Conservation (phyloP, 2,329 filamentous ascomycete genomes). For the Pseudogymnoascus sp. region DNA sequence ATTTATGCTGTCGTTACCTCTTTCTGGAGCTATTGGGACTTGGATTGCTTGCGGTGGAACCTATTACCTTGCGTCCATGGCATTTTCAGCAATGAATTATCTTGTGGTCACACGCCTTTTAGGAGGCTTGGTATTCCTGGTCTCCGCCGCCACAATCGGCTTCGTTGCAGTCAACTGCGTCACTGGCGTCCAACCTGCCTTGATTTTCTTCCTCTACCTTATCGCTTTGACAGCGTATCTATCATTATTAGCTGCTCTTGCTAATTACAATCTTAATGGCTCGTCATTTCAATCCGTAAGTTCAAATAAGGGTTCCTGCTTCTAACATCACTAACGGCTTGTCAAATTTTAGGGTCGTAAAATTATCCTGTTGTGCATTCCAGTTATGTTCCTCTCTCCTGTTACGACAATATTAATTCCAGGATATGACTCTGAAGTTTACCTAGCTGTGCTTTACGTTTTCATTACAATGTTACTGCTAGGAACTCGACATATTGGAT, state of each 20-base stretch:
- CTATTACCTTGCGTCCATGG: conserved; percentile 54
- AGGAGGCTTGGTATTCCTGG: conserved; percentile 39
- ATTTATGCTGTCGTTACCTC: conserved; percentile 50
- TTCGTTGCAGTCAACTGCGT: conserved; percentile 44
- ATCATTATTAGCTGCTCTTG: conserved; percentile 45
- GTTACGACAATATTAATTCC: conserved; percentile 47
- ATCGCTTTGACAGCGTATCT: conserved; percentile 53
- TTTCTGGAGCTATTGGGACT: conserved; percentile 55
- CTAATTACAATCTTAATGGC: conserved; percentile 27
- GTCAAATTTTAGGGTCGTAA: conserved; percentile 48
- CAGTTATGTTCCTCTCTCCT: conserved; percentile 50
- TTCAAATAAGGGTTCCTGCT: no score
- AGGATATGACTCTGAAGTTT: conserved; percentile 48
- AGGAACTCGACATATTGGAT: conserved; percentile 46
- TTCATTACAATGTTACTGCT: conserved; percentile 47
- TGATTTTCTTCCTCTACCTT: conserved; percentile 55
- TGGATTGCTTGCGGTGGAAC: conserved; percentile 58
- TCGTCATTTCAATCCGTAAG: conserved; percentile 25
- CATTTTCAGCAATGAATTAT: conserved; percentile 40
- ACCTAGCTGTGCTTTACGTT: conserved; percentile 46
- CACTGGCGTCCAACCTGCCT: conserved; percentile 38
- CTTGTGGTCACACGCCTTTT: conserved; percentile 40
- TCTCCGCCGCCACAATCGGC: conserved; percentile 37
- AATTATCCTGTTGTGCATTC: conserved; percentile 48
- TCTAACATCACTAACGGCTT: no score